phyloP scores from a whole-genome alignment of 352 stramenopile genomes.

The Globisporangium nodosum region DNA sequence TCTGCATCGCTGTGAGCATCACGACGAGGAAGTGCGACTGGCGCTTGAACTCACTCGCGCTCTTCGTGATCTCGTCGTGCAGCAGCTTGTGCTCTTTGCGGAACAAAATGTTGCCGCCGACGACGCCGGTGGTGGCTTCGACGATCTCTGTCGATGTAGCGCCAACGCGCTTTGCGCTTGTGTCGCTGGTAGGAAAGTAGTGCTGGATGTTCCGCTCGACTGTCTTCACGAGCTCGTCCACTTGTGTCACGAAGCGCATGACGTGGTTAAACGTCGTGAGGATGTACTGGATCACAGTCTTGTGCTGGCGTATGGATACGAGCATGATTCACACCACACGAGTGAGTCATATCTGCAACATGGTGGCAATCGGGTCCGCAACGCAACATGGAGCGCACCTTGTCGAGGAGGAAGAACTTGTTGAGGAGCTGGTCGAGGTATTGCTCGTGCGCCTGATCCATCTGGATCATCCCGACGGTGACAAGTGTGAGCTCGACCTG shows the following conservation, averaged over 20 bases:
- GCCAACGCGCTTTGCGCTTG: not conserved
- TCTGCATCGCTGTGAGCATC: conserved; percentile 68
- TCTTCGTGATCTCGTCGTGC: conserved; percentile 30
- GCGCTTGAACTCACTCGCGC: conserved; percentile 48
- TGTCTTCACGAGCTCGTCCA: conserved; percentile 43
- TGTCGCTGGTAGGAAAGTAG: conserved; percentile 23
- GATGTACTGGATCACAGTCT: conserved; percentile 62
- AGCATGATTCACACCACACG: not conserved
- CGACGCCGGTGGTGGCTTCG: not conserved
- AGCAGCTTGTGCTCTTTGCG: conserved; percentile 13
- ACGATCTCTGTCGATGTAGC: not conserved
- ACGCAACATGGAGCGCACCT: conserved; percentile 25
- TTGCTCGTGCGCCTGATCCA: conserved; percentile 51
- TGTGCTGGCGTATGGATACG: conserved; percentile 25
- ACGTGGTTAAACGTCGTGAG: conserved; percentile 71
- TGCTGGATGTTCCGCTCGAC: conserved; percentile 38
- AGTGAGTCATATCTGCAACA: conserved; percentile 1
- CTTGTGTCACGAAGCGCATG: conserved; percentile 47
- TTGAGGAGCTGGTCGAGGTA: conserved; percentile 63
- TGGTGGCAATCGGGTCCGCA: not conserved
- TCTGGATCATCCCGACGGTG: conserved; percentile 20
- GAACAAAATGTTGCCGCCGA: conserved; percentile 2
- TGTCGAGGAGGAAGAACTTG: conserved; percentile 66
- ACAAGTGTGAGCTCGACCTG: conserved; percentile 4
- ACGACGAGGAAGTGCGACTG: conserved; percentile 67